These are phyloP conservation scores for Mikania micrantha DNA, from an alignment of 129 eudicot species.

Conservation along the genomic window DNA sequence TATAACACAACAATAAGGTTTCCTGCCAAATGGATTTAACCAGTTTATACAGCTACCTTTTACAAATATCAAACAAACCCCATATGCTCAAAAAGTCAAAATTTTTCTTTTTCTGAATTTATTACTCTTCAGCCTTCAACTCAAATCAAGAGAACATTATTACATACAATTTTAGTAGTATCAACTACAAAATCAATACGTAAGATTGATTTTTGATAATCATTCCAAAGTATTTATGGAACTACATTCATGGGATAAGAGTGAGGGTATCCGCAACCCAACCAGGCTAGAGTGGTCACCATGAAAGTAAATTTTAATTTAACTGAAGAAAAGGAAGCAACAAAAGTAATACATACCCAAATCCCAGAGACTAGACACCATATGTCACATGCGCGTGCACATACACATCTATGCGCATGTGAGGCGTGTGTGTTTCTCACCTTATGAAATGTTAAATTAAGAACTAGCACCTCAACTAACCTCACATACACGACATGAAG, in stretches of 20 bases:
- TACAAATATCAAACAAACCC: background rate
- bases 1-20: background rate
- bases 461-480: constrained; percentile 26
- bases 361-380: background rate
- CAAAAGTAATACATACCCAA: background rate
- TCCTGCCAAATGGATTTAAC: background rate
- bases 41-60: constrained; percentile 1
- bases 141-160: background rate
- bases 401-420: background rate
- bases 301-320: background rate
- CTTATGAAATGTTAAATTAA: background rate
- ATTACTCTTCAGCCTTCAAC: background rate
- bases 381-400: background rate
- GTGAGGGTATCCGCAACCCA: background rate
- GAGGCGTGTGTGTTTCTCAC: background rate
- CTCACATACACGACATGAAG: constrained; percentile 90
- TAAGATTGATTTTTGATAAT: background rate
- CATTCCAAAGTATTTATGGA: background rate
- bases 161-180: background rate
- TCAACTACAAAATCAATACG: background rate
- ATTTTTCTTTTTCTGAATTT: background rate
- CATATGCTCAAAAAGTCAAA: background rate
- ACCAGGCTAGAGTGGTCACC: background rate
- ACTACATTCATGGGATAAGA: background rate
- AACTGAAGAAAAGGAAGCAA: background rate